phyloP scores from a whole-genome alignment of 805 yeast genomes.

The Jamesozyma spencerorum region DNA sequence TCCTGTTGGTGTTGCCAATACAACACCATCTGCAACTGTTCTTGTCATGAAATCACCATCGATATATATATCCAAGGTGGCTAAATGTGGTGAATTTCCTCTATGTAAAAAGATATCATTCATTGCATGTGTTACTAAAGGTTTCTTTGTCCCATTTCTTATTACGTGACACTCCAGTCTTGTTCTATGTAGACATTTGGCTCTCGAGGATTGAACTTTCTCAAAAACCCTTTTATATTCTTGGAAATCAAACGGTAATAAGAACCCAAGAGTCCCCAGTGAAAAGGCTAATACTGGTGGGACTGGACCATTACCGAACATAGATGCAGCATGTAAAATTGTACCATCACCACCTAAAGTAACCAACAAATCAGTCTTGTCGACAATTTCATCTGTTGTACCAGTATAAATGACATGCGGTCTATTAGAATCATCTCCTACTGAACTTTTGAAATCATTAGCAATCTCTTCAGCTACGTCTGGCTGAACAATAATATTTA shows the following conservation, averaged over 20 bases:
- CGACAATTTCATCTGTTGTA: conserved; percentile 42
- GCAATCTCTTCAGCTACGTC: conserved; percentile 66
- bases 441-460: conserved; percentile 18
- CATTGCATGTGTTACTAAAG: conserved; percentile 55
- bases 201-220: conserved; percentile 56
- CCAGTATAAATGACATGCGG: conserved; percentile 51
- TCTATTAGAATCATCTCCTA: conserved; percentile 22
- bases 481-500: conserved; percentile 68
- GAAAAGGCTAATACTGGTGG: conserved; percentile 90
- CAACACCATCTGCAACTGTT: conserved; percentile 87
- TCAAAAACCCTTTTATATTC: conserved; percentile 53
- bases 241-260: conserved; percentile 75
- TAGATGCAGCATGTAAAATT: conserved; percentile 70
- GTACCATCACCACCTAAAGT: conserved; percentile 98
- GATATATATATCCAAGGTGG: conserved; percentile 73
- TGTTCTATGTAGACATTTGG: conserved; percentile 65
- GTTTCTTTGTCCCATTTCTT: conserved; percentile 21
- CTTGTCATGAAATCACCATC: conserved; percentile 80
- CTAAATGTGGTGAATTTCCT: conserved; percentile 78
- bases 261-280: conserved; percentile 82
- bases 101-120: conserved; percentile 85
- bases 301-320: conserved; percentile 59
- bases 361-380: conserved; percentile 69
- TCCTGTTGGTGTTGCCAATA: conserved; percentile 85
- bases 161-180: conserved; percentile 70